Evolutionary conservation across 108 stramenopile species (phyloP).

Genomic region (Chaetoceros tenuissimus): DNA sequence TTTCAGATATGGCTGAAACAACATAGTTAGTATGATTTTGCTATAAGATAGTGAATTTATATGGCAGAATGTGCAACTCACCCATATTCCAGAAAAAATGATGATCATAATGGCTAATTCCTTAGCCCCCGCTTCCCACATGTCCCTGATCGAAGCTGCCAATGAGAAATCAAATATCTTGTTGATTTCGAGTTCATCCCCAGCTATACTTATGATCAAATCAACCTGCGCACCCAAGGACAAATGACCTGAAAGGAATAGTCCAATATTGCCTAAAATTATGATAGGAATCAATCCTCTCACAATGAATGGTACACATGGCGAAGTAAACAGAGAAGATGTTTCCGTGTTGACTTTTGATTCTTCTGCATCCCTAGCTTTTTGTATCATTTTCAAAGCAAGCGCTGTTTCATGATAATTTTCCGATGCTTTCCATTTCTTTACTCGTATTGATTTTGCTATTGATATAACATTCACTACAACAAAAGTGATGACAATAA

Average conservation of each 20-base stretch:
- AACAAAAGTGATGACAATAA: neutral
- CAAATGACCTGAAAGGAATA: slow-evolving; percentile 71
- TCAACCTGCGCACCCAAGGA: slow-evolving; percentile 63
- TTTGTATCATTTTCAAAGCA: no score
- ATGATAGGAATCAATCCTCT: slow-evolving; percentile 45
- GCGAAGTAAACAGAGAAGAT: slow-evolving; percentile 36
- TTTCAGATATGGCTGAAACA: slow-evolving; percentile 82
- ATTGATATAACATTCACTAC: neutral
- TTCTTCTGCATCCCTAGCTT: no score
- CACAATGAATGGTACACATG: slow-evolving; percentile 32
- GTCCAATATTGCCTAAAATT: slow-evolving; percentile 59
- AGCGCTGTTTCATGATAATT: no score
- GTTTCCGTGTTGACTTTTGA: slow-evolving; percentile 35
- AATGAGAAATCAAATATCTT: slow-evolving; percentile 61
- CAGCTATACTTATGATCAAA: slow-evolving; percentile 48
- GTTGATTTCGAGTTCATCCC: slow-evolving; percentile 27
- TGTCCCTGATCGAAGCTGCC: slow-evolving; percentile 53
- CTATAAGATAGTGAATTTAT: no score
- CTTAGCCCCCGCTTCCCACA: slow-evolving; percentile 43
- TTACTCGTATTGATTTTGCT: no score
- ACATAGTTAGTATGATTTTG: no score
- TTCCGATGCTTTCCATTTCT: no score
- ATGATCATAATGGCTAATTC: slow-evolving; percentile 56
- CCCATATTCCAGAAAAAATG: slow-evolving; percentile 72
- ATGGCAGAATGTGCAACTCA: no score